A percentile compares a stretch with the other conserved stretches of the same genome.
Evolutionary conservation across 164 flowering plant species (phyloP).

Genomic region (Vitis cinerea): DNA sequence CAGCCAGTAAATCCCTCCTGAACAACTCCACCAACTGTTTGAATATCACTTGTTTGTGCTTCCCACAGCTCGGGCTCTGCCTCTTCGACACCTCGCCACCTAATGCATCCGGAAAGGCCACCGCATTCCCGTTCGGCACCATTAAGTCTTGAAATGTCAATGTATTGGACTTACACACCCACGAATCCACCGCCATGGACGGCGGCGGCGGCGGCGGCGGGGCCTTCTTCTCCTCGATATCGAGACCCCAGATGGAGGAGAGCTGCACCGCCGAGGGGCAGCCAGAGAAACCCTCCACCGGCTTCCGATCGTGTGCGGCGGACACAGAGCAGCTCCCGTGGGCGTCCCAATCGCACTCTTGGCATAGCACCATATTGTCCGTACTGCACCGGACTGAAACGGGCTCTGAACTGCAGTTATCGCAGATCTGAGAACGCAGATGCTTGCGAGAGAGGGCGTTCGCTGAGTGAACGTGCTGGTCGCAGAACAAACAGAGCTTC

Average conservation of each 20-base stretch:
- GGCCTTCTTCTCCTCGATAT: slow-evolving; percentile 27
- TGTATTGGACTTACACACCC: slow-evolving; percentile 12
- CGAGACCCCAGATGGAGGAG: slow-evolving; percentile 57
- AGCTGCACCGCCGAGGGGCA: slow-evolving; percentile 57
- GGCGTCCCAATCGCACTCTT: slow-evolving; percentile 55
- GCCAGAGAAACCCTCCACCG: slow-evolving; percentile 63
- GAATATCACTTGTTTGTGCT: slow-evolving; percentile 49
- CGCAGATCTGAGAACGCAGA: slow-evolving; percentile 33
- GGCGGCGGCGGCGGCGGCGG: not conserved
- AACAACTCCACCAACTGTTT: slow-evolving; percentile 68
- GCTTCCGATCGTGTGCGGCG: slow-evolving; percentile 44
- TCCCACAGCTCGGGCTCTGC: slow-evolving; percentile 41
- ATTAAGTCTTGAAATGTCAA: slow-evolving; percentile 41
- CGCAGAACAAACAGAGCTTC: slow-evolving; percentile 57
- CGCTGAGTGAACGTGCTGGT: slow-evolving; percentile 43
- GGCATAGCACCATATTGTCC: slow-evolving; percentile 28
- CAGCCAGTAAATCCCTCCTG: slow-evolving; percentile 30
- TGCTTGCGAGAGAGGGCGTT: slow-evolving; percentile 41
- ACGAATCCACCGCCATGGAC: slow-evolving; percentile 17
- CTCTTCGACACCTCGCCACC: slow-evolving; percentile 19
- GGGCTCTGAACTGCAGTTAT: slow-evolving; percentile 25
- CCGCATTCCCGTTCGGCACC: slow-evolving; percentile 38
- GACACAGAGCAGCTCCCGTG: slow-evolving; percentile 54
- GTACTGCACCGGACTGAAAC: slow-evolving; percentile 23
- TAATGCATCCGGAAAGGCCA: slow-evolving; percentile 1